phyloP scores from a whole-genome alignment of 2,329 filamentous ascomycete genomes.

The Coniella vitis region DNA sequence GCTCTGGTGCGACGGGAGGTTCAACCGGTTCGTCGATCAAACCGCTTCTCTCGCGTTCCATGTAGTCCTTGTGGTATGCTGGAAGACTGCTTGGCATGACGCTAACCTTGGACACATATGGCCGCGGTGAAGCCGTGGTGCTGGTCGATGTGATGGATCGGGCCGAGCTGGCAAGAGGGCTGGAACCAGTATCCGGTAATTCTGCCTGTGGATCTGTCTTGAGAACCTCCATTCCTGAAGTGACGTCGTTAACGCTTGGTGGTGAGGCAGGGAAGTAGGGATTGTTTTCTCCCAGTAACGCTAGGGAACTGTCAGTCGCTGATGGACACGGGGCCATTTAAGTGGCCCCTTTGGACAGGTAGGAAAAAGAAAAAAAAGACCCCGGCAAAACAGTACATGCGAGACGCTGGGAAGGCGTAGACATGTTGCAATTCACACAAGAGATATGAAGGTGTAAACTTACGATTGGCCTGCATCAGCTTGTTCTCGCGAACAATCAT shows the following conservation, averaged over 20 bases:
- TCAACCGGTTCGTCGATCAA: conserved; percentile 36
- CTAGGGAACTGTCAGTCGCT: conserved; percentile 29
- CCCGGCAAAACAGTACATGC: neutral
- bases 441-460: conserved; percentile 32
- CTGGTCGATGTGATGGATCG: conserved; percentile 46
- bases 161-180: conserved; percentile 48
- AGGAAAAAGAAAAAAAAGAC: neutral
- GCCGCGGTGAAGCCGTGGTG: conserved; percentile 40
- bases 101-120: conserved; percentile 77
- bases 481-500: conserved; percentile 97
- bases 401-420: neutral
- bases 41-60: conserved; percentile 62
- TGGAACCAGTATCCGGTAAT: conserved; percentile 31
- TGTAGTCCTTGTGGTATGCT: conserved; percentile 83
- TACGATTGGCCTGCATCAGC: conserved; percentile 90
- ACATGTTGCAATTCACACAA: neutral
- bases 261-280: conserved; percentile 38
- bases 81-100: conserved; percentile 88
- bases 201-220: conserved; percentile 19
- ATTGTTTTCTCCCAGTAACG: conserved; percentile 39
- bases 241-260: conserved; percentile 44
- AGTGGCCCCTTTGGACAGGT: neutral
- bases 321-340: neutral
- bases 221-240: conserved; percentile 42
- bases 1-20: conserved; percentile 40